These are phyloP conservation scores for Aciculoconidium aculeatum DNA, from an alignment of 805 yeast species.

Conservation along the genomic window DNA sequence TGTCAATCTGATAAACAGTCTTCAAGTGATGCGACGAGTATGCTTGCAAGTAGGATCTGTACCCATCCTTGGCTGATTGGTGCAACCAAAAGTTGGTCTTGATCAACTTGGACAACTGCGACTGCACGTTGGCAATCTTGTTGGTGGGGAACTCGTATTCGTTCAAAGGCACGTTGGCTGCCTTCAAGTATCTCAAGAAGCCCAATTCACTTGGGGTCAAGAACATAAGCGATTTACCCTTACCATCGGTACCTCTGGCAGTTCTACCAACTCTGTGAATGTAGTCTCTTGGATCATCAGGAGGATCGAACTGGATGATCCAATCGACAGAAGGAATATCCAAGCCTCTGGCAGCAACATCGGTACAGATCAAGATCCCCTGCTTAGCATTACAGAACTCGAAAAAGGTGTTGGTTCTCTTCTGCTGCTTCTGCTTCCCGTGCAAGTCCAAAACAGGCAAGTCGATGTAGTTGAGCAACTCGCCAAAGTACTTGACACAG, in stretches of 20 bases:
- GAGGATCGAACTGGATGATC: slow-evolving; percentile 99
- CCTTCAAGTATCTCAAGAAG: slow-evolving; percentile 87
- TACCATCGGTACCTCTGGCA: slow-evolving; percentile 86
- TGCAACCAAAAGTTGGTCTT: slow-evolving; percentile 91
- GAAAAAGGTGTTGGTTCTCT: slow-evolving; percentile 95
- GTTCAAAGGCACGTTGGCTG: slow-evolving; percentile 95
- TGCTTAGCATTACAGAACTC: slow-evolving; percentile 96
- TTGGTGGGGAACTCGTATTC: slow-evolving; percentile 94
- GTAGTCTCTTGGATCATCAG: slow-evolving; percentile 99
- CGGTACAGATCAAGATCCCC: slow-evolving; percentile 92
- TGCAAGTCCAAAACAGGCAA: slow-evolving; percentile 94
- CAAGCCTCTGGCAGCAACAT: slow-evolving; percentile 98
- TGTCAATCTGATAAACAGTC: slow-evolving; percentile 94
- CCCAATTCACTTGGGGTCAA: slow-evolving; percentile 92
- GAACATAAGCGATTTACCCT: slow-evolving; percentile 93
- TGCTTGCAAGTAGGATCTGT: slow-evolving; percentile 93
- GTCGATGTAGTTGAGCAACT: slow-evolving; percentile 90
- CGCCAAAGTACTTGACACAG: slow-evolving; percentile 94
- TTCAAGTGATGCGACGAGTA: slow-evolving; percentile 95
- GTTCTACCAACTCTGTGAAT: slow-evolving; percentile 99
- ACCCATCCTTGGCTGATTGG: slow-evolving; percentile 95
- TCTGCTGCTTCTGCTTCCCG: slow-evolving; percentile 98
- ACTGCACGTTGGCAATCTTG: slow-evolving; percentile 94
- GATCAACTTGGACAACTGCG: slow-evolving; percentile 85
- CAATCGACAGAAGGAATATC: slow-evolving; percentile 99